A percentile compares a stretch with the other conserved stretches of the same genome.
Conservation (phyloP, 805 yeast species). For the Schwanniomyces sp. region DNA sequence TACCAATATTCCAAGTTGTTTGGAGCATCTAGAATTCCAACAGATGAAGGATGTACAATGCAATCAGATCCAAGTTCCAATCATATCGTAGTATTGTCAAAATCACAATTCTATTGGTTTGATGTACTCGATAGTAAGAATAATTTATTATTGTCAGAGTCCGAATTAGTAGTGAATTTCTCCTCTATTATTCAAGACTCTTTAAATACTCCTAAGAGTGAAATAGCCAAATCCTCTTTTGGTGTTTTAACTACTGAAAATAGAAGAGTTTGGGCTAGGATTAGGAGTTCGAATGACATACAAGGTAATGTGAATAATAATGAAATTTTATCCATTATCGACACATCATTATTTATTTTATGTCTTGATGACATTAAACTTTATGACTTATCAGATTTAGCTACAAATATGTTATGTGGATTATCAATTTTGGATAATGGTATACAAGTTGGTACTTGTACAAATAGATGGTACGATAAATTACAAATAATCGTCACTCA, state of each 20-base stretch:
- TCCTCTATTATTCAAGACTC: constrained; percentile 78
- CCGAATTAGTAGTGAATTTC: constrained; percentile 72
- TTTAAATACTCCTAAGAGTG: constrained; percentile 47
- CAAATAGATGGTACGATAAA: constrained; percentile 94
- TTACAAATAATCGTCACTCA: constrained; percentile 82
- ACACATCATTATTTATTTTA: constrained; percentile 77
- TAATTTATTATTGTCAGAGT: constrained; percentile 70
- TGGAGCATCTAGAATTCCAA: constrained; percentile 87
- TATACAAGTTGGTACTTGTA: constrained; percentile 90
- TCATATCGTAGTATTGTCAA: constrained; percentile 79
- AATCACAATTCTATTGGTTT: constrained; percentile 93
- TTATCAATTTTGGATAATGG: constrained; percentile 76
- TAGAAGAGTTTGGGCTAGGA: constrained; percentile 81
- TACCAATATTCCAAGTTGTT: constrained; percentile 85
- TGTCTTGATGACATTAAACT: constrained; percentile 80
- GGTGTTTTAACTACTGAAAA: constrained; percentile 91
- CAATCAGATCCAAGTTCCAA: constrained; percentile 75
- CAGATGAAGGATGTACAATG: constrained; percentile 76
- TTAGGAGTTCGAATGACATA: constrained; percentile 52
- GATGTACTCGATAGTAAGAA: constrained; percentile 79
- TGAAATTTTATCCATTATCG: constrained; percentile 74
- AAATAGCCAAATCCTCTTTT: constrained; percentile 73
- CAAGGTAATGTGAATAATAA: constrained; percentile 52
- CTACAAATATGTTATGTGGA: constrained; percentile 88
- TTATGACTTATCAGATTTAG: constrained; percentile 60